phyloP scores from a whole-genome alignment of 345 rosid species.

The Mercurialis annua region DNA sequence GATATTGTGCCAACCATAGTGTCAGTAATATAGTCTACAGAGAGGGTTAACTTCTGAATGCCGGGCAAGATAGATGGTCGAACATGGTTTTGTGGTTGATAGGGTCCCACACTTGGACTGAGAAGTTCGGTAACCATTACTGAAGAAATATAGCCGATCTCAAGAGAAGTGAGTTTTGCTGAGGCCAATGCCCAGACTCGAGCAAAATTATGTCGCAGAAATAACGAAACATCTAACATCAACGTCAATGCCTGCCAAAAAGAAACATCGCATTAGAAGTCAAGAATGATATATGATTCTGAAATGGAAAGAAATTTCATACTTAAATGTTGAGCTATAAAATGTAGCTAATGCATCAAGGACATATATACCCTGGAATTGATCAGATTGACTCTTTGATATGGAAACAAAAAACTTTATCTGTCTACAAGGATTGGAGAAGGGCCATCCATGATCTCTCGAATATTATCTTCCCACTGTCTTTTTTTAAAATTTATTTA shows the following conservation, averaged over 20 bases:
- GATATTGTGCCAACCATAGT: conserved; percentile 69
- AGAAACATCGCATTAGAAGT: conserved; percentile 4
- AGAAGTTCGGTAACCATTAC: conserved; percentile 74
- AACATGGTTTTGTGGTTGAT: conserved; percentile 29
- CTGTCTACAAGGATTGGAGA: background rate
- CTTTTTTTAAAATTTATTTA: too few species aligned
- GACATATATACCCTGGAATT: background rate
- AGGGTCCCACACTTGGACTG: conserved; percentile 38
- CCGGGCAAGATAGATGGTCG: conserved; percentile 49
- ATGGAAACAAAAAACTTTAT: background rate
- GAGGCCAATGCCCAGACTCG: conserved; percentile 71
- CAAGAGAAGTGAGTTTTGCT: conserved; percentile 68
- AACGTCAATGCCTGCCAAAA: conserved; percentile 56
- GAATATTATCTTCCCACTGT: too few species aligned
- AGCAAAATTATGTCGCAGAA: conserved; percentile 60
- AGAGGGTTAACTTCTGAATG: conserved; percentile 66
- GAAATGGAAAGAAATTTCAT: conserved; percentile 2
- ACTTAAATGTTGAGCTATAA: background rate
- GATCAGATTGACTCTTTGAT: background rate
- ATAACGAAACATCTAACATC: conserved; percentile 75
- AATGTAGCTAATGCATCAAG: conserved; percentile 9
- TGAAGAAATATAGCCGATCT: conserved; percentile 78
- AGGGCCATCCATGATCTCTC: too few species aligned
- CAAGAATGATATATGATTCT: background rate
- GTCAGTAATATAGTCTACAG: conserved; percentile 77